These are phyloP conservation scores for Suillus brevipes DNA, from an alignment of 768 basidiomycete genomes.

Conservation along the genomic window DNA sequence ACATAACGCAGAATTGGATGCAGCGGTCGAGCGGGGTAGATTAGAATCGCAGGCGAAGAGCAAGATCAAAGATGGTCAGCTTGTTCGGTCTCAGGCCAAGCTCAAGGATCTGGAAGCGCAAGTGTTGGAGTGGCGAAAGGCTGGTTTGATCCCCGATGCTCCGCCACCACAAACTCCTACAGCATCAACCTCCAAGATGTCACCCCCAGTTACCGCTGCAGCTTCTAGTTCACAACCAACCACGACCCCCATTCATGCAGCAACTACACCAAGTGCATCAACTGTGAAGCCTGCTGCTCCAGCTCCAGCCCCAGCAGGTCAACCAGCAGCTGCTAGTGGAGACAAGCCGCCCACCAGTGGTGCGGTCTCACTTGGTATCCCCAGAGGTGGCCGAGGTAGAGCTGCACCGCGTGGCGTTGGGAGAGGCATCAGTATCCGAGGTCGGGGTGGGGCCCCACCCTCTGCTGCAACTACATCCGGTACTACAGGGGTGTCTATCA, in stretches of 20 bases:
- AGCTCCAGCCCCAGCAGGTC: slow-evolving; percentile 21
- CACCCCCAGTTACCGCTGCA: slow-evolving; percentile 14
- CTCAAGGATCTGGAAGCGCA: slow-evolving; percentile 71
- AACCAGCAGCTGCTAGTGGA: slow-evolving; percentile 27
- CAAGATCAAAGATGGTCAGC: slow-evolving; percentile 70
- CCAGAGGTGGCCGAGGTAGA: slow-evolving; percentile 28
- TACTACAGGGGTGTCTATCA: slow-evolving; percentile 51
- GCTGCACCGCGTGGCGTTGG: slow-evolving; percentile 33
- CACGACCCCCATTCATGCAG: slow-evolving; percentile 16
- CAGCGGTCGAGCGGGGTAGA: slow-evolving; percentile 70
- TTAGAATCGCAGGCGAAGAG: slow-evolving; percentile 59
- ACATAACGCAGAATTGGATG: slow-evolving; percentile 56
- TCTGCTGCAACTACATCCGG: slow-evolving; percentile 29
- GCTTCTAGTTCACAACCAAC: slow-evolving; percentile 19
- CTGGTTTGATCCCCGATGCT: slow-evolving; percentile 46
- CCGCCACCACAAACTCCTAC: slow-evolving; percentile 24
- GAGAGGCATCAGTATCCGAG: slow-evolving; percentile 32
- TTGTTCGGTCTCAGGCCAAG: slow-evolving; percentile 58
- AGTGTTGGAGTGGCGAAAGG: slow-evolving; percentile 55
- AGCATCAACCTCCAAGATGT: slow-evolving; percentile 11
- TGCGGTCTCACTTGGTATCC: slow-evolving; percentile 26
- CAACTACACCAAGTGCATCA: slow-evolving; percentile 15
- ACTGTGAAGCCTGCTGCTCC: slow-evolving; percentile 24
- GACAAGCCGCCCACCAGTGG: slow-evolving; percentile 32
- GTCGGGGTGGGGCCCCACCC: slow-evolving; percentile 22